A percentile compares a stretch with the other conserved stretches of the same genome.
Conservation (phyloP, 2,329 filamentous ascomycete genomes). For the Exophiala spinifera region DNA sequence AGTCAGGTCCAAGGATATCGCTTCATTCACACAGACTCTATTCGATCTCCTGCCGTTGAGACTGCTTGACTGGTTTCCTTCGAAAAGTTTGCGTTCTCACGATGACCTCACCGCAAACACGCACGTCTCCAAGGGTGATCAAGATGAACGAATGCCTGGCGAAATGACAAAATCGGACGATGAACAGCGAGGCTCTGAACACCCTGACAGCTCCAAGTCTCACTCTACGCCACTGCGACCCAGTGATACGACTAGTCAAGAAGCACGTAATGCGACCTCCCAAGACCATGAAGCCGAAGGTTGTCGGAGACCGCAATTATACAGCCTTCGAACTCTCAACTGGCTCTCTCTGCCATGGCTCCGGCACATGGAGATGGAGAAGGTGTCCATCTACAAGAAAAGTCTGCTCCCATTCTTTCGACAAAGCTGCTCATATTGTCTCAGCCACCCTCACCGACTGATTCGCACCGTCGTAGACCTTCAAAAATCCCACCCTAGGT, state of each 20-base stretch:
- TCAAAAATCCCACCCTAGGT: constrained; percentile 10
- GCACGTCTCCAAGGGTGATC: neutral
- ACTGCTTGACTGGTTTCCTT: constrained; percentile 47
- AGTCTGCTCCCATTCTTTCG: constrained; percentile 37
- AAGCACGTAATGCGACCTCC: neutral
- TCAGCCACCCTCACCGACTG: constrained; percentile 42
- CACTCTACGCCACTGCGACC: too few relatives aligned
- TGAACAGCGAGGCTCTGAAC: too few relatives aligned
- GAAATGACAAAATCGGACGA: too few relatives aligned
- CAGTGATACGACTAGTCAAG: neutral
- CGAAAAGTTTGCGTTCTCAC: too few relatives aligned
- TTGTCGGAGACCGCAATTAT: neutral
- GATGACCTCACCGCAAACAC: neutral
- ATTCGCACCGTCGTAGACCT: constrained; percentile 38
- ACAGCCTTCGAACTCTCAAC: constrained; percentile 17
- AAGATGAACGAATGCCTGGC: neutral
- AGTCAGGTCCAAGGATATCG: constrained; percentile 47
- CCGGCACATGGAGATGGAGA: neutral
- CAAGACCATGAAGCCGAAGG: neutral
- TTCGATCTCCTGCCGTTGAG: constrained; percentile 48
- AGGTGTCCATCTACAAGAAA: neutral
- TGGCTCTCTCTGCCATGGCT: constrained; percentile 16
- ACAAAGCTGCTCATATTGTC: constrained; percentile 45
- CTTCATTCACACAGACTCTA: constrained; percentile 60
- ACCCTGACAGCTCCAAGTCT: too few relatives aligned